Conservation (phyloP, 495 filamentous ascomycete species). For the Barbatosphaeria neglecta region DNA sequence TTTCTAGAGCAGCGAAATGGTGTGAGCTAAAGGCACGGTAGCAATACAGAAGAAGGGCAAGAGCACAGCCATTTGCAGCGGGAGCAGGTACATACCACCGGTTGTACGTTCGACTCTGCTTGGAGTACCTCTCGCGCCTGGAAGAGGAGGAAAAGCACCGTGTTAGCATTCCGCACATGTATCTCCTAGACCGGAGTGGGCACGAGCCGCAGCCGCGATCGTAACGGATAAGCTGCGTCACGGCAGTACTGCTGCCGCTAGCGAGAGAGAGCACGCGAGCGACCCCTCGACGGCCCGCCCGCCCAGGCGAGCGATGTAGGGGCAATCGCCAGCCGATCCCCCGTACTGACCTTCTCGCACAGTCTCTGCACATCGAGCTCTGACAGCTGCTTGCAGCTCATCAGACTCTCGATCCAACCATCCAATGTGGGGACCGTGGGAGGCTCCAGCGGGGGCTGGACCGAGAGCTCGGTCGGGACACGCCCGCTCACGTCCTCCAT, state of each 20-base stretch:
- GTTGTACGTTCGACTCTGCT: conserved; percentile 96
- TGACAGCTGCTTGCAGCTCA: conserved; percentile 95
- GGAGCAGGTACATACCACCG: conserved; percentile 61
- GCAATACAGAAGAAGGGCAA: no score
- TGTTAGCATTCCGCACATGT: conserved; percentile 5
- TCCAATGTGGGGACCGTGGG: conserved; percentile 85
- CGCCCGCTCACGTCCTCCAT: conserved; percentile 88
- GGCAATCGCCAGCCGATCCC: background rate
- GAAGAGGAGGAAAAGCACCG: conserved; percentile 3
- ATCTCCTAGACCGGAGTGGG: background rate
- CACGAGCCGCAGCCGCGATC: no score
- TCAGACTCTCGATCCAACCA: conserved; percentile 96
- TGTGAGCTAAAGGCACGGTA: no score
- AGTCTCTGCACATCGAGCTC: conserved; percentile 91
- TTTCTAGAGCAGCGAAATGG: conserved; percentile 45
- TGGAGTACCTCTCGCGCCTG: conserved; percentile 93
- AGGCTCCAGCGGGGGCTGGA: conserved; percentile 65
- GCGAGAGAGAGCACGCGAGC: background rate
- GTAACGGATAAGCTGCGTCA: no score
- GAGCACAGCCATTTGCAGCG: conserved; percentile 1
- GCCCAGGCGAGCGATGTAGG: background rate
- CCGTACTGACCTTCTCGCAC: conserved; percentile 78
- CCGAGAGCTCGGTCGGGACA: conserved; percentile 66
- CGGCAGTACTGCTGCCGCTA: no score
- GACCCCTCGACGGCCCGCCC: background rate